Conservation (phyloP, 1,284 basidiomycete species). For the Pseudozyma flocculosa region DNA sequence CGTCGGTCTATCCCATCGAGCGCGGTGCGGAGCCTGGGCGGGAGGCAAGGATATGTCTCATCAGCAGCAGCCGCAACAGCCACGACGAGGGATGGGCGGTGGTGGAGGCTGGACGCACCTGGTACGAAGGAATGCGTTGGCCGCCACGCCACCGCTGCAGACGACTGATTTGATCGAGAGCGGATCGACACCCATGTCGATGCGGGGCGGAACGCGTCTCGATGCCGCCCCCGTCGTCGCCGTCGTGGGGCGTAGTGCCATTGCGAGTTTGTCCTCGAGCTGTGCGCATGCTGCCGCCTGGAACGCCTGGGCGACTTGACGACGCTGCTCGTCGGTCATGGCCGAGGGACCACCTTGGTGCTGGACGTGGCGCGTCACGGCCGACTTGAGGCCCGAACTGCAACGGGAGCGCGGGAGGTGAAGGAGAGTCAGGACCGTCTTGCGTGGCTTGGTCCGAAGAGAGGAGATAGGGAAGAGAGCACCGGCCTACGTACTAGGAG, state of each 20-base stretch:
- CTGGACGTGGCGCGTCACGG: constrained; percentile 27
- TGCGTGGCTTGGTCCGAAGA: no score
- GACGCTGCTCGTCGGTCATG: constrained; percentile 2
- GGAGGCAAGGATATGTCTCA: no score
- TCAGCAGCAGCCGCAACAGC: no score
- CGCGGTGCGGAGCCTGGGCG: constrained; percentile 12
- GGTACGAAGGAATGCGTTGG: constrained; percentile 22
- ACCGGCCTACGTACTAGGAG: constrained; percentile 39
- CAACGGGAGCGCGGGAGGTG: not conserved
- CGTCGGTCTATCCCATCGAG: constrained; percentile 19
- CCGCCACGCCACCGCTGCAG: constrained; percentile 53
- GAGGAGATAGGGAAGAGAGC: no score
- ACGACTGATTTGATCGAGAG: constrained; percentile 39
- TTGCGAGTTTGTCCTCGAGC: constrained; percentile 47
- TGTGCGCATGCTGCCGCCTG: constrained; percentile 49
- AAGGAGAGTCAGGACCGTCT: no score
- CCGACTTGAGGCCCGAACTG: constrained; percentile 46
- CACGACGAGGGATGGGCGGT: no score
- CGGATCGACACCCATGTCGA: constrained; percentile 4
- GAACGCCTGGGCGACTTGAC: constrained; percentile 34
- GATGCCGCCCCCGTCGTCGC: constrained; percentile 1
- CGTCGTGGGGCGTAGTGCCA: constrained; percentile 15
- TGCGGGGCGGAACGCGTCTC: constrained; percentile 6
- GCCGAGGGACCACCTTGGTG: not conserved
- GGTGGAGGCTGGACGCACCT: constrained; percentile 7